These are phyloP conservation scores for Carex arenaria DNA, from an alignment of 202 grass and related monocot genomes.

Conservation along the genomic window DNA sequence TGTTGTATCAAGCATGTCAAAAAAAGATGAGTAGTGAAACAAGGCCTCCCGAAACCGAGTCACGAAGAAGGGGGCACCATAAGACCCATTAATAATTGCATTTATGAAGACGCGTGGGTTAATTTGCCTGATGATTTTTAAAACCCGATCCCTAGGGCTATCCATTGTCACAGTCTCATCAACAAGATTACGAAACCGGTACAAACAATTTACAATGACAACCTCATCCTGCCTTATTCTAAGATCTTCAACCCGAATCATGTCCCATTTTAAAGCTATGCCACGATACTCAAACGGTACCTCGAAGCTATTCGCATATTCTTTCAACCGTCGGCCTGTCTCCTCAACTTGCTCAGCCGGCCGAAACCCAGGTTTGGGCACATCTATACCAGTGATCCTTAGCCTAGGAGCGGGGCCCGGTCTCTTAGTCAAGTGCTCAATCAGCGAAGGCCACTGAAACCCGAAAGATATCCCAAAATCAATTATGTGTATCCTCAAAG, in stretches of 20 bases:
- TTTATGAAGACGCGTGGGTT: slow-evolving; percentile 51
- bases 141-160: slow-evolving; percentile 49
- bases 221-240: slow-evolving; percentile 51
- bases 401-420: neutral
- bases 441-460: slow-evolving; percentile 72
- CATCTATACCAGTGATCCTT: slow-evolving; percentile 54
- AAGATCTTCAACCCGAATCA: slow-evolving; percentile 42
- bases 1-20: slow-evolving; percentile 51
- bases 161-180: slow-evolving; percentile 58
- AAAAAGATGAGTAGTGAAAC: slow-evolving; percentile 48
- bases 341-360: slow-evolving; percentile 32
- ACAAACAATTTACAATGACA: slow-evolving; percentile 57
- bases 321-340: slow-evolving; percentile 33
- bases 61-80: slow-evolving; percentile 57
- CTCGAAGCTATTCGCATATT: slow-evolving; percentile 53
- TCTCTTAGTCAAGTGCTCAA: slow-evolving; percentile 37
- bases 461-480: slow-evolving; percentile 74
- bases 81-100: slow-evolving; percentile 48
- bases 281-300: slow-evolving; percentile 53
- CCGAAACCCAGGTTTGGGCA: slow-evolving; percentile 45
- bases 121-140: slow-evolving; percentile 40
- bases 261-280: slow-evolving; percentile 56
- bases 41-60: slow-evolving; percentile 53
- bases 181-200: slow-evolving; percentile 46
- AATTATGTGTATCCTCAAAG: slow-evolving; percentile 47